Base-by-base conservation (phyloP, 768 basidiomycete species). In the Mycena rosella region DNA sequence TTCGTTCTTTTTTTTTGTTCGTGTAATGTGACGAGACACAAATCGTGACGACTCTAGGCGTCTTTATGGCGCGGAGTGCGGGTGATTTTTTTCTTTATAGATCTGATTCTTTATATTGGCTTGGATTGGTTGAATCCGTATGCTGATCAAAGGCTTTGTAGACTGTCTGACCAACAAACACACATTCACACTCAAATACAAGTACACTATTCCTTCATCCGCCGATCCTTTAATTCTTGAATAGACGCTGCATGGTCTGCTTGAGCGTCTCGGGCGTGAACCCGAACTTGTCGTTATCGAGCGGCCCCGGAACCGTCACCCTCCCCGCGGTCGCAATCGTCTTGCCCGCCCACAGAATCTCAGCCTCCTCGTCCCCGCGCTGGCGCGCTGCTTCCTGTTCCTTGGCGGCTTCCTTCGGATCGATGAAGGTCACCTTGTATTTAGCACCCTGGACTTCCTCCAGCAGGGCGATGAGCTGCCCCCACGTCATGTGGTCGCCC, bases 321-420 rank as follows among this genome's bases (percentile, higher is more conserved):
- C 29, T 26, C 42, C 61, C 52, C 29, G 52, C n/a, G 18, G 61
- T n/a, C 29, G 32, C 54, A 29, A 63, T 18, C 24, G 24, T 32
- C 4, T 24, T 32, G 36, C 51, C 44, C 34, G 62, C 63, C 63
- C 63, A 64, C 27, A 18, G n/a, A 8, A 63, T 42, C 32, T 58
- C 63, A 8, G 38, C 63, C 15, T 11, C 10, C 48, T 57, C 63
- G 24, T 64, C 63, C 8, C 63, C 63, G 24, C 55, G 32, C 36
- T 48, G 32, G n/a, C 63, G 63, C 47, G 63, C 63, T 26, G 14
- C 63, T 51, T 64, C 63, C 63, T 64, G 55, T 26, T 64, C 42
- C 54, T 40, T 32, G 18, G 36, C 55, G 7, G 63, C 55, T 54
- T 57, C 55, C 36, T 47, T 29, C 15, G 63, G 63, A 26, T 64